Percentiles rank a stretch among this genome's conserved stretches.
phyloP scores from a whole-genome alignment of 140 eudicot genomes.

The Ambrosia hybrid region DNA sequence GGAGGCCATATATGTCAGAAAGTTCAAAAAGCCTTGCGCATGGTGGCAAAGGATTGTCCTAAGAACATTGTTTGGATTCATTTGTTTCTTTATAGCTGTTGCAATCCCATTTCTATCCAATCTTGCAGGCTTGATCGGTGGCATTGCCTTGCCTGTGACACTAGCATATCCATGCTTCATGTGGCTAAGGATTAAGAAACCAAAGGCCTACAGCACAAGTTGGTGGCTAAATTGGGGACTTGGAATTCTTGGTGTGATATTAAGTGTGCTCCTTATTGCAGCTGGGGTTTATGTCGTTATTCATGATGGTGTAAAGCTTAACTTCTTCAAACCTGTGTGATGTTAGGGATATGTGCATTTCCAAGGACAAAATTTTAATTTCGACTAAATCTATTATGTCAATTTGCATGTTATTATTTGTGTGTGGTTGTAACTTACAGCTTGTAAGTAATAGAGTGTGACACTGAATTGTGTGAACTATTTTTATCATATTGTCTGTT shows the following conservation, averaged over 20 bases:
- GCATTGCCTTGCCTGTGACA: conserved; percentile 53
- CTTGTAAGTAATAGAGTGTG: no score
- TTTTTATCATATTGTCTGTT: no score
- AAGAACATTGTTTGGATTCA: conserved; percentile 45
- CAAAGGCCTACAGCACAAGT: conserved; percentile 35
- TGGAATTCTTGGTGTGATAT: conserved; percentile 48
- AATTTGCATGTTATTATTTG: conserved; percentile 9
- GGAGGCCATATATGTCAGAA: conserved; percentile 43
- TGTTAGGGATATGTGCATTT: background rate
- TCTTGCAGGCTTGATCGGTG: conserved; percentile 68
- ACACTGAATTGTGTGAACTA: no score
- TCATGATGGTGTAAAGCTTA: conserved; percentile 54
- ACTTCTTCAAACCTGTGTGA: conserved; percentile 65
- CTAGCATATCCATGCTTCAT: conserved; percentile 42
- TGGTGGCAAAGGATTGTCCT: conserved; percentile 61
- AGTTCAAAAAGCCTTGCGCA: conserved; percentile 45
- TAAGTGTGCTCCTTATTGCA: conserved; percentile 53
- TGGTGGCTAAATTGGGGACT: conserved; percentile 69
- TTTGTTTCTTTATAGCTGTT: conserved; percentile 56
- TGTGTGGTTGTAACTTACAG: conserved; percentile 6
- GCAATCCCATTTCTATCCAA: conserved; percentile 66
- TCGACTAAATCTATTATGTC: background rate
- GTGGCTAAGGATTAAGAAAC: conserved; percentile 70
- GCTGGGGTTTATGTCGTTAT: conserved; percentile 58
- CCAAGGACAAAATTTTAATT: background rate